Base-by-base conservation (phyloP, 805 yeast species). In the Nakazawaea ishiwadae region DNA sequence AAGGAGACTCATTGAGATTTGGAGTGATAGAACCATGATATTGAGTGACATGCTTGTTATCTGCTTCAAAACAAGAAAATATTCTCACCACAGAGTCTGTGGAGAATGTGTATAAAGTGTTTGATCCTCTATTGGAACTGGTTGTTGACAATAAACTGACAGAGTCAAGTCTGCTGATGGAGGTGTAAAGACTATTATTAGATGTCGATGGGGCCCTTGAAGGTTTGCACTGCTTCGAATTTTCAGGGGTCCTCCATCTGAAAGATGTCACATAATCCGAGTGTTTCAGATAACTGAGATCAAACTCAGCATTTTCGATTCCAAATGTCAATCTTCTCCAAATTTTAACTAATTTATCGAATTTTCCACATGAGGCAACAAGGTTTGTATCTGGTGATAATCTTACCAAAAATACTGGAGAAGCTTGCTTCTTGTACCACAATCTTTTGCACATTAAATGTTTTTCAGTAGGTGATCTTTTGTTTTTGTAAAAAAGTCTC, bases 281-380 rank as follows among this genome's bases (percentile, higher is more conserved):
- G 53, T 85, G 95, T n/a, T 76, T 70, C 17, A 88, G 60, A 51
- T 84, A 81, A 0, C 77, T 63, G 47, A 87, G 63, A 51, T 84
- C 93, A 55, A 87, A 88, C 20, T 71, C 69, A 5, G 81, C 70
- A 30, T 77, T 71, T 27, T 75, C 78, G 20, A 73, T 71, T 26
- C 84, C 88, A 52, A 79, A 85, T 6, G 83, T 73, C 6, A 79
- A 68, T 38, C 96, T 65, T 40, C 79, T 70, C 96, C 96, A 90
- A 2, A 87, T 67, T 54, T 86, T 87, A 21, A 86, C 79, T 11
- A 84, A 64, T 27, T 68, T 67, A 56, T 87, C 96, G 55, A 71
- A 75, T 31, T 64, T 65, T 0, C 84, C 80, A 29, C 75, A 69
- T 37, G 82, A 72, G 7, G 89, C 84, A 16, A 89, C 76, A 33